These are phyloP conservation scores for Ascochyta pisi DNA, from an alignment of 2,329 filamentous ascomycete genomes.

Conservation along the genomic window DNA sequence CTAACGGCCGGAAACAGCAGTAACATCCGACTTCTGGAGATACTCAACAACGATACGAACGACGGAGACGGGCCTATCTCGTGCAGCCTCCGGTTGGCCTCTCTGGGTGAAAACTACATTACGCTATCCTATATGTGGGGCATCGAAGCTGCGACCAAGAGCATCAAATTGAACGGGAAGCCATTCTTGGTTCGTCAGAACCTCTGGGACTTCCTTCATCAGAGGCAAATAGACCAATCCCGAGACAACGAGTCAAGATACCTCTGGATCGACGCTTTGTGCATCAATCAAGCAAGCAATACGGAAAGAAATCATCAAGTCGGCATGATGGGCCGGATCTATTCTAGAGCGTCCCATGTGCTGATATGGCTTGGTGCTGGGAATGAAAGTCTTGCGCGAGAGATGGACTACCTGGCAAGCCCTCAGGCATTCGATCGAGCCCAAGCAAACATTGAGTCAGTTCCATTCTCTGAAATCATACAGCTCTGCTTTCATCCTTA, in stretches of 20 bases:
- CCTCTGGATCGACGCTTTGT: conserved; percentile 20
- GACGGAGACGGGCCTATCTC: not conserved
- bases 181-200: conserved; percentile 3
- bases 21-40: no score
- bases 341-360: not conserved
- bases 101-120: not conserved
- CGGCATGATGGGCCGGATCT: conserved; percentile 12
- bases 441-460: not conserved
- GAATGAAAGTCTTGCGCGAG: no score
- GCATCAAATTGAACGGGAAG: conserved; percentile 2
- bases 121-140: conserved; percentile 17
- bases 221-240: not conserved
- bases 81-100: conserved; percentile 1
- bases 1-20: no score
- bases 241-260: not conserved
- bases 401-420: no score
- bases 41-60: no score
- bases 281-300: conserved; percentile 14
- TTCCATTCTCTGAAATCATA: not conserved
- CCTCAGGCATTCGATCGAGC: no score
- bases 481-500: not conserved
- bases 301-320: conserved; percentile 13
- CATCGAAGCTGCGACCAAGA: not conserved
- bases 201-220: conserved; percentile 14
- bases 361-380: conserved; percentile 3